Evolutionary conservation across 257 asterid genomes (phyloP), one percentile per base, ranked within the genome.

Genomic region (Jacaranda mimosifolia): DNA sequence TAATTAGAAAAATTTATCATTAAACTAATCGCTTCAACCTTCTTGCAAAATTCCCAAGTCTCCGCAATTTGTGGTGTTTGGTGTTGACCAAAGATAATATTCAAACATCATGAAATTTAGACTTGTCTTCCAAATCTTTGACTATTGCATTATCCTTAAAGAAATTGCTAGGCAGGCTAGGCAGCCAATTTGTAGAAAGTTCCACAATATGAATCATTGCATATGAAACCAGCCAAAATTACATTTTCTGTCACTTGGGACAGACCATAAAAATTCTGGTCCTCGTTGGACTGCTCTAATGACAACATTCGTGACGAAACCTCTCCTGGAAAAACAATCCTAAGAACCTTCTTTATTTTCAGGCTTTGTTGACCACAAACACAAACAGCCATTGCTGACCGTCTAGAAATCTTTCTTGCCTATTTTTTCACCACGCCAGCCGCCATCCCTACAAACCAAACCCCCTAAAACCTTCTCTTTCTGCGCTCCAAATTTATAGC

Each of bases 201-300:
- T 14, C 26, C 51, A 53, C n/a, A 70, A 8, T 52, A 3, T 51
- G 1, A n/a, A 18, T 4, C 19, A 36, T 36, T 6, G 2, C 49
- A 26, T 26, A 26, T 26, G 1, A 2, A 26, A 26, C 32, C 32
- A 26, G 32, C 64, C 4, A 18, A 3, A 18, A 56, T 18, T 15
- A 57, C 32, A 7, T 58, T 7, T 18, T 32, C 17, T 36, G 69
- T 39, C 49, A 60, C 7, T 63, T 35, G 68, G 46, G 19, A 38
- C 21, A 36, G 45, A 38, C 48, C 26, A 14, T 26, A 21, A 42
- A 40, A 42, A 66, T 60, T 42, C 40, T 59, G 73, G 77, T 80
- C 85, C 21, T 77, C 19, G 0, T 78, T 82, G 38, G 86, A 82
- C 80, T 73, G 80, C 85, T 77, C 36, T 21, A n/a, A 15, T 15